phyloP scores from a whole-genome alignment of 805 yeast species.

The Suhomyces sp. region DNA sequence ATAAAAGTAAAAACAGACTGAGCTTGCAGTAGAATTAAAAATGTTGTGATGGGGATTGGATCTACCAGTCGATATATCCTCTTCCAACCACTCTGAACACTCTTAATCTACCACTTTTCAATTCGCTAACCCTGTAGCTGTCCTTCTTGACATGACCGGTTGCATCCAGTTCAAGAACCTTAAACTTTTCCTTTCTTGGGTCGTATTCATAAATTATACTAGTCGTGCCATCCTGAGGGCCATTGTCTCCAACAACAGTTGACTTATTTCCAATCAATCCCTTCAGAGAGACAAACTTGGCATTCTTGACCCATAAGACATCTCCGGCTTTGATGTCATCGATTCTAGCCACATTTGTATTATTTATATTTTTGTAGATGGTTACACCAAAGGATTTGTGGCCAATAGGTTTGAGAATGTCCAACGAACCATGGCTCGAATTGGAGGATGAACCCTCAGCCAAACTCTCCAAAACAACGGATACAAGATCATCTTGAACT shows the following conservation, averaged over 20 bases:
- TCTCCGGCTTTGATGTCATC: constrained; percentile 84
- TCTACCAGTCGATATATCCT: constrained; percentile 71
- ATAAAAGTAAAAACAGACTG: too few relatives aligned
- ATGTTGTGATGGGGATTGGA: too few relatives aligned
- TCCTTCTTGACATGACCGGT: constrained; percentile 56
- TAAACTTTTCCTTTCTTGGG: constrained; percentile 63
- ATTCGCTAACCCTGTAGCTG: constrained; percentile 65
- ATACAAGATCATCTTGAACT: constrained; percentile 30
- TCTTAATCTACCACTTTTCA: constrained; percentile 75
- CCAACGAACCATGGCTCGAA: constrained; percentile 2
- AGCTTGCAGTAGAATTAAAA: too few relatives aligned
- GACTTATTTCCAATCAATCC: constrained; percentile 36
- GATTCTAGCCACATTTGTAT: constrained; percentile 42
- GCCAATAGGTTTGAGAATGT: constrained; percentile 59
- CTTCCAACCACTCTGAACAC: constrained; percentile 80
- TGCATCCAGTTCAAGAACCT: constrained; percentile 58
- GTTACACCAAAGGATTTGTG: constrained; percentile 70
- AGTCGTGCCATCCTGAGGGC: constrained; percentile 30
- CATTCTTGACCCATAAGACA: constrained; percentile 71
- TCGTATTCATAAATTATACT: constrained; percentile 76
- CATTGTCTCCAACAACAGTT: constrained; percentile 56
- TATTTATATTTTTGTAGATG: constrained; percentile 52
- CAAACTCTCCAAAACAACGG: constrained; percentile 19
- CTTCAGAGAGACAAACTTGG: constrained; percentile 70
- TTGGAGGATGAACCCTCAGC: constrained; percentile 8